Conservation (phyloP, 495 filamentous ascomycete species). For the Parmelia sp. region DNA sequence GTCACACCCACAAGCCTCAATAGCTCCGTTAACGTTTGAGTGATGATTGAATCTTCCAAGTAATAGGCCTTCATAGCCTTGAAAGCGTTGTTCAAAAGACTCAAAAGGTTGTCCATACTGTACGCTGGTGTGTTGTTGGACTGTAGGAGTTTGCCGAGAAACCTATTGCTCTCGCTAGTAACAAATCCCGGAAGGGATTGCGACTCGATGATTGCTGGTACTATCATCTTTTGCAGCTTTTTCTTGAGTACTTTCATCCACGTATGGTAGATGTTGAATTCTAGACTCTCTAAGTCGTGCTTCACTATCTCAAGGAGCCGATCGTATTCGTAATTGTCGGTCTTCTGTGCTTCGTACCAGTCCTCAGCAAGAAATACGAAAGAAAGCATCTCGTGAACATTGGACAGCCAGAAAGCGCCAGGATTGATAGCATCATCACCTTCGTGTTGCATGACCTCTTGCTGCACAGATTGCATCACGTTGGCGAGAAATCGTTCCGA, state of each 20-base stretch:
- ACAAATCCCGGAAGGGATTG: slow-evolving; percentile 98
- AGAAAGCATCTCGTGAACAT: slow-evolving; percentile 99
- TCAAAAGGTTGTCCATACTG: slow-evolving; percentile 98
- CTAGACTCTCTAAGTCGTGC: slow-evolving; percentile 94
- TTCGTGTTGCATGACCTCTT: slow-evolving; percentile 98
- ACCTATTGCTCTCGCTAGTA: slow-evolving; percentile 94
- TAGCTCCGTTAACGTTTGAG: slow-evolving; percentile 89
- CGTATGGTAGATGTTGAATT: slow-evolving; percentile 99
- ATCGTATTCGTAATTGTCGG: slow-evolving; percentile 98
- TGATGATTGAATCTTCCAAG: slow-evolving; percentile 91
- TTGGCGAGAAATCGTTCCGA: slow-evolving; percentile 98
- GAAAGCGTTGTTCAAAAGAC: slow-evolving; percentile 93
- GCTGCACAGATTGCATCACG: slow-evolving; percentile 99
- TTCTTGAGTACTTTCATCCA: slow-evolving; percentile 99
- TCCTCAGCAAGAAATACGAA: slow-evolving; percentile 99
- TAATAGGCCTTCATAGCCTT: slow-evolving; percentile 98
- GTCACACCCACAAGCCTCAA: slow-evolving; percentile 92
- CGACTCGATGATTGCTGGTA: slow-evolving; percentile 97
- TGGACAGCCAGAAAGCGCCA: slow-evolving; percentile 97
- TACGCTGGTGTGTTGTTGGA: slow-evolving; percentile 82
- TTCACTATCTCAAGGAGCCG: slow-evolving; percentile 97
- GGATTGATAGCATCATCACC: slow-evolving; percentile 96
- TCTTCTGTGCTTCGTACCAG: slow-evolving; percentile 99
- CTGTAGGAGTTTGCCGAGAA: slow-evolving; percentile 92
- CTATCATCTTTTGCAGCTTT: slow-evolving; percentile 98